A percentile compares a stretch with the other conserved stretches of the same genome.
Conservation (phyloP, 2,329 filamentous ascomycete species). For the Nakataea oryzae region DNA sequence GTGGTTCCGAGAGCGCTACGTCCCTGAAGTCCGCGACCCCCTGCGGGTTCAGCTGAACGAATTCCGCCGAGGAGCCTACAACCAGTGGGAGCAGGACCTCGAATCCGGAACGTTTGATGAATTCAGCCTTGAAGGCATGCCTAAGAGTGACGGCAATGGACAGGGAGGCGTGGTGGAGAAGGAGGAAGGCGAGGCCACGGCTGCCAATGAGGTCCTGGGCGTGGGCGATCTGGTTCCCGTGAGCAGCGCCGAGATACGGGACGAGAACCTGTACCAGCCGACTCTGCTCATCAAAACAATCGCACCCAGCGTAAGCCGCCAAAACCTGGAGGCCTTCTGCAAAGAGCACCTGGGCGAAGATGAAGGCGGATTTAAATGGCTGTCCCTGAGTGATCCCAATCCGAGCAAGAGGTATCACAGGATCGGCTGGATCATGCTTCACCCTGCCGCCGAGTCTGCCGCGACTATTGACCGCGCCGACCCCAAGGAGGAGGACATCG, state of each 20-base stretch:
- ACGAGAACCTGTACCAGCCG: slow-evolving; percentile 80
- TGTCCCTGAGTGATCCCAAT: slow-evolving; percentile 93
- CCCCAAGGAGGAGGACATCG: slow-evolving; percentile 52
- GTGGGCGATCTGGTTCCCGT: slow-evolving; percentile 84
- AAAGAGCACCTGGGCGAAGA: slow-evolving; percentile 88
- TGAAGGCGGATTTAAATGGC: slow-evolving; percentile 87
- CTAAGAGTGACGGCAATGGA: slow-evolving; percentile 86
- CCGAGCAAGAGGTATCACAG: slow-evolving; percentile 94
- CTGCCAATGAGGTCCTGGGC: slow-evolving; percentile 82
- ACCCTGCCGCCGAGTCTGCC: slow-evolving; percentile 59
- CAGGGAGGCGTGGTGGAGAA: slow-evolving; percentile 80
- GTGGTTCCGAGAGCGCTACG: slow-evolving; percentile 95
- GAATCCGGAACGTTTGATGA: slow-evolving; percentile 83
- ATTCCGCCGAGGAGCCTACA: slow-evolving; percentile 68
- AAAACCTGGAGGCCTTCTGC: slow-evolving; percentile 88
- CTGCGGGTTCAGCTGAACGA: slow-evolving; percentile 69
- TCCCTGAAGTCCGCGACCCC: slow-evolving; percentile 67
- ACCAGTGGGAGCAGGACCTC: slow-evolving; percentile 82
- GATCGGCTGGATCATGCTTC: slow-evolving; percentile 96
- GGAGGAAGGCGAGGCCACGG: slow-evolving; percentile 88
- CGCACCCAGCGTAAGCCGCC: slow-evolving; percentile 86
- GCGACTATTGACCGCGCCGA: slow-evolving; percentile 58
- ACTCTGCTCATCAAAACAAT: slow-evolving; percentile 97
- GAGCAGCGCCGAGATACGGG: slow-evolving; percentile 74
- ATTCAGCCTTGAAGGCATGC: slow-evolving; percentile 86